Base-by-base conservation (phyloP, 164 flowering plant species). In the Aristolochia californica region DNA sequence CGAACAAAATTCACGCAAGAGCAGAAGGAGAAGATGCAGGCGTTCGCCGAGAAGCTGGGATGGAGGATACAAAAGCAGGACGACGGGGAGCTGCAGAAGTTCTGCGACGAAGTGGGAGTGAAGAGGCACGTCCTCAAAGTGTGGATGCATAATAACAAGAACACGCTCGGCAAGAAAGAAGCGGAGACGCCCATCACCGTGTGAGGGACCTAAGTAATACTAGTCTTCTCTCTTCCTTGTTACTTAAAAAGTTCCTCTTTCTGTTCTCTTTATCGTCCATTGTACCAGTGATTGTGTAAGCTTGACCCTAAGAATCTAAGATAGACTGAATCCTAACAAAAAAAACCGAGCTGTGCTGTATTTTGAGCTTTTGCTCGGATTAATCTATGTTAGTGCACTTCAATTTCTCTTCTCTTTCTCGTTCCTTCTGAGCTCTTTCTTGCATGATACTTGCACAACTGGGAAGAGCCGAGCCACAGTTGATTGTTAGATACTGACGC, bases 71-170 rank as follows among this genome's bases (percentile, higher is more conserved):
- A 63, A 63, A 71, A 66, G 69, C 72, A 64, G 18, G 75, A 75
- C 22, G 73, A 63, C 54, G 69, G 38, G 21, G 73, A 61, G 43
- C 59, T 69, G 2, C 57, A 61, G 62, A 43, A 63, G 58, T 75
- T 75, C 56, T 75, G 78, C 61, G 53, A 45, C 57, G 75, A 70
- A 50, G 38, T 68, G 10, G 78, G 78, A 11, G 68, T 75, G 28
- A 62, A 65, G 62, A 60, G 78, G 54, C 64, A 66, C 22, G 73
- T 71, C 15, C 62, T 75, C 26, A 71, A 75, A 58, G 96, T 87
- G 0, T 87, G 96, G 96, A 87, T 87, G 96, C 96, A 87, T 51
- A 87, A 87, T 72, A 84, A 87, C 72, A 87, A 87, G 79, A 77
- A 77, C 77, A 75, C 80, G 13, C 63, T 76, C 4, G 81, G 63